phyloP scores from a whole-genome alignment of 1,139 yeast genomes.

The Nematodospora anomalae region DNA sequence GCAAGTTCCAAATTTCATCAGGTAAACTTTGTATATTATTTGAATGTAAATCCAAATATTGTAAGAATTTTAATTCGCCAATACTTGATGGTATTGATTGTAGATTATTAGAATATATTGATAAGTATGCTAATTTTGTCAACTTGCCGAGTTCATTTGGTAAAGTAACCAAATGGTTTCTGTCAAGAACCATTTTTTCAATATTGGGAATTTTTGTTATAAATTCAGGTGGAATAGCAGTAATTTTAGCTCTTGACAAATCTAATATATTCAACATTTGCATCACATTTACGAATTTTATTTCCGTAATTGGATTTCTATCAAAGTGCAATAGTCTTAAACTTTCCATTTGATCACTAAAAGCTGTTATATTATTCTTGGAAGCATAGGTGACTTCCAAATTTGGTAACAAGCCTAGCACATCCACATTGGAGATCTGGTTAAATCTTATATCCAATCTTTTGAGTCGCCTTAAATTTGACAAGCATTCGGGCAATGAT shows the following conservation, averaged over 20 bases:
- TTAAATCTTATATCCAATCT: conserved; percentile 81
- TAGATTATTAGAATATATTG: conserved; percentile 74
- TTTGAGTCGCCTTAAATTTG: conserved; percentile 55
- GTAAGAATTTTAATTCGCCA: conserved; percentile 59
- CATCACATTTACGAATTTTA: conserved; percentile 58
- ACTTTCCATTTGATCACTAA: conserved; percentile 60
- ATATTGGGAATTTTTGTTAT: conserved; percentile 62
- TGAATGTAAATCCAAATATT: conserved; percentile 76
- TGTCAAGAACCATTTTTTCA: conserved; percentile 75
- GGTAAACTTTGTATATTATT: conserved; percentile 79
- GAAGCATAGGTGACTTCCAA: conserved; percentile 74
- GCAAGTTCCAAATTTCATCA: conserved; percentile 64
- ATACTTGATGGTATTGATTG: conserved; percentile 71
- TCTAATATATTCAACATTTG: conserved; percentile 70
- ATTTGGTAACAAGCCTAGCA: conserved; percentile 61
- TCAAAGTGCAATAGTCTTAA: conserved; percentile 55
- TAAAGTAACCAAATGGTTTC: conserved; percentile 75
- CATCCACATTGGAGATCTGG: conserved; percentile 61
- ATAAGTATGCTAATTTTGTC: conserved; percentile 59
- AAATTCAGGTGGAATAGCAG: conserved; percentile 68
- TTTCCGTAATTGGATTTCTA: conserved; percentile 76
- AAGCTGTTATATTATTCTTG: conserved; percentile 73
- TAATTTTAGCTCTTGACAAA: conserved; percentile 77
- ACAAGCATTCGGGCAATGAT: conserved; percentile 54
- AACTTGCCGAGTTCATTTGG: conserved; percentile 71